A percentile compares a stretch with the other conserved stretches of the same genome.
Evolutionary conservation across 2,329 filamentous ascomycete genomes (phyloP).

Genomic region (Xylariaceae sp.): DNA sequence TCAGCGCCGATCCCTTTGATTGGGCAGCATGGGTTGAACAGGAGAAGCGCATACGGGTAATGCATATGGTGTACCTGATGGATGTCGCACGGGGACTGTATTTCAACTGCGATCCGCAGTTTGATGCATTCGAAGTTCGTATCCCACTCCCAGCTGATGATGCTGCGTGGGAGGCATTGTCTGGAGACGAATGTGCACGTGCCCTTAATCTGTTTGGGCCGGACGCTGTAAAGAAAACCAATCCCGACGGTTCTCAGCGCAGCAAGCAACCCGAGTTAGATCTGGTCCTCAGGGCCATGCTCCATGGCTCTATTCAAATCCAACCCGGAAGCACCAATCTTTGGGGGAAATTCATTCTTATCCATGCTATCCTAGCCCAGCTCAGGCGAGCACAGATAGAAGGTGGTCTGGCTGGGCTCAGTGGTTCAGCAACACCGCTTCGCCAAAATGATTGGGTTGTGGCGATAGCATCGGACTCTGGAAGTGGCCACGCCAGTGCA

Average conservation of each 20-base stretch:
- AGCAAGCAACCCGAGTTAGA: conserved; percentile 69
- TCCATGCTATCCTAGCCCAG: conserved; percentile 70
- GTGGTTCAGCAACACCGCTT: conserved; percentile 59
- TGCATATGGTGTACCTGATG: conserved; percentile 68
- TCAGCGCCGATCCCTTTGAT: conserved; percentile 61
- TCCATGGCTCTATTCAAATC: conserved; percentile 64
- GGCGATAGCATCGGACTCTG: conserved; percentile 47
- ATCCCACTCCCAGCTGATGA: conserved; percentile 76
- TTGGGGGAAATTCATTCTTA: conserved; percentile 75
- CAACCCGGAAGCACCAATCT: conserved; percentile 71
- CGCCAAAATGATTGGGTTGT: conserved; percentile 65
- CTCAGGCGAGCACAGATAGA: conserved; percentile 55
- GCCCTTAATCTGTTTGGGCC: conserved; percentile 68
- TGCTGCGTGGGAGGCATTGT: conserved; percentile 73
- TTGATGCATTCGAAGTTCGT: conserved; percentile 68
- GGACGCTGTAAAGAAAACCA: conserved; percentile 58
- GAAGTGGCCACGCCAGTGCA: conserved; percentile 50
- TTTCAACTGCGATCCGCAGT: conserved; percentile 70
- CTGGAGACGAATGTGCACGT: conserved; percentile 64
- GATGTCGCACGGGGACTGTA: conserved; percentile 72
- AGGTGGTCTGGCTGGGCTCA: conserved; percentile 45
- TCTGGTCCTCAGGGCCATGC: conserved; percentile 64
- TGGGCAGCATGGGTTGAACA: conserved; percentile 74
- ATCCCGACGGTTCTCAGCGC: conserved; percentile 66
- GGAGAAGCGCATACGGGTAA: conserved; percentile 69